Percentiles rank a stretch among this genome's conserved stretches.
Evolutionary conservation across 2,329 filamentous ascomycete genomes (phyloP).

Genomic region (Aspergillus terreus): DNA sequence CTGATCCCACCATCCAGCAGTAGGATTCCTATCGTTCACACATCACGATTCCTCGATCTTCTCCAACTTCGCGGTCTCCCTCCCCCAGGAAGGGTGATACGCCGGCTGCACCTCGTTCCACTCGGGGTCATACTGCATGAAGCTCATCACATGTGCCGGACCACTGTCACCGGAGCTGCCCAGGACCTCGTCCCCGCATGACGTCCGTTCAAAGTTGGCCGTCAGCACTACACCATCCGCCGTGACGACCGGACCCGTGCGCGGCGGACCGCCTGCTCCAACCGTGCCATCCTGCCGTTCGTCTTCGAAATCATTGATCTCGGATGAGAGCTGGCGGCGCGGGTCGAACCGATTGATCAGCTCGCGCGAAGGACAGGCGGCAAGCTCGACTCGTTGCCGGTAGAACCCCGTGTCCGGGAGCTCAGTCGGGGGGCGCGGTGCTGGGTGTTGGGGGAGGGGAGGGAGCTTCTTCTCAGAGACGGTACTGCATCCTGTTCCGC

Average conservation of each 20-base stretch:
- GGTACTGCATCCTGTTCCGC: neutral
- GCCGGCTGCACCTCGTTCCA: constrained; percentile 1
- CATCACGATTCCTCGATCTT: neutral
- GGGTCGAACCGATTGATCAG: constrained; percentile 24
- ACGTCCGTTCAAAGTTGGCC: constrained; percentile 20
- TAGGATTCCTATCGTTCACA: neutral
- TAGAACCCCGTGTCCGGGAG: constrained; percentile 28
- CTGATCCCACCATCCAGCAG: neutral
- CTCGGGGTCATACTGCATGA: constrained; percentile 22
- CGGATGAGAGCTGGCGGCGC: constrained; percentile 6
- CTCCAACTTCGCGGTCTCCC: neutral
- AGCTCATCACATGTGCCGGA: constrained; percentile 20
- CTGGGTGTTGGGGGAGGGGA: neutral
- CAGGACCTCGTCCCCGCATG: neutral
- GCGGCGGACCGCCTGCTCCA: neutral
- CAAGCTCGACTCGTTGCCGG: constrained; percentile 23
- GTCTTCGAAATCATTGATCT: neutral
- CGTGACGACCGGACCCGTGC: constrained; percentile 16
- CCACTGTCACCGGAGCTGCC: neutral
- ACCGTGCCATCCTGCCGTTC: neutral
- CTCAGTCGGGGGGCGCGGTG: constrained; percentile 14
- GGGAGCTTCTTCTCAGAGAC: neutral
- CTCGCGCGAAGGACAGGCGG: constrained; percentile 21
- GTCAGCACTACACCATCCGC: constrained; percentile 24
- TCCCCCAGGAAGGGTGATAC: constrained; percentile 3